Evolutionary conservation across 2,329 filamentous ascomycete genomes (phyloP).

Genomic region (Pseudocercospora cruenta): DNA sequence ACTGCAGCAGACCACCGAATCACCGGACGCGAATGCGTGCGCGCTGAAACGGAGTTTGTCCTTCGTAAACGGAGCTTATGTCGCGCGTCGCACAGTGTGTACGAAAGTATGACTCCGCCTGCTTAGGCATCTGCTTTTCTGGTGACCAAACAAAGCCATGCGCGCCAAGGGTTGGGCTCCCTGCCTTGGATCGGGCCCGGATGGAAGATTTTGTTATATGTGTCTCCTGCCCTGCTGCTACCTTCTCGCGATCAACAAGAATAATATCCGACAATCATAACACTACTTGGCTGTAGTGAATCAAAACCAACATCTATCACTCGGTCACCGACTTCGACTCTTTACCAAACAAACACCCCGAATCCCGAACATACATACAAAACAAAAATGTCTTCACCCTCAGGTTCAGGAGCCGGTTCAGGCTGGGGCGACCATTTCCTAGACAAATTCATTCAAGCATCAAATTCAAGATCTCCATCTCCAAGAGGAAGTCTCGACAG

Average conservation of each 20-base stretch:
- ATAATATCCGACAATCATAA: not conserved
- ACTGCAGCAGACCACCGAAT: not conserved
- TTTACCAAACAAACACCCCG: not conserved
- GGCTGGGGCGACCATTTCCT: constrained; percentile 23
- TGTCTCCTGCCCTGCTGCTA: not conserved
- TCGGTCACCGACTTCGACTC: not conserved
- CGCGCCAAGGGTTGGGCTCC: not conserved
- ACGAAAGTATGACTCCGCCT: constrained; percentile 7
- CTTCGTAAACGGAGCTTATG: not conserved
- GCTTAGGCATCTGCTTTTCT: constrained; percentile 6
- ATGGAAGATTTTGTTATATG: not conserved
- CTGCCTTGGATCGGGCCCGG: not conserved
- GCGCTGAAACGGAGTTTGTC: too few relatives aligned
- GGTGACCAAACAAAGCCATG: not conserved
- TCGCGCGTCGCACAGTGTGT: not conserved
- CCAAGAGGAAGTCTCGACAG: constrained; percentile 14
- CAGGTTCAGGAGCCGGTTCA: constrained; percentile 3
- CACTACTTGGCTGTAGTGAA: not conserved
- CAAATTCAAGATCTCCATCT: constrained; percentile 12
- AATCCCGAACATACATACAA: not conserved
- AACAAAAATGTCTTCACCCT: constrained; percentile 13
- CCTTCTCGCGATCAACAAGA: not conserved
- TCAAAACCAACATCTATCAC: not conserved
- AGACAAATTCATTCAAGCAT: constrained; percentile 24
- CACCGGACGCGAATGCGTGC: not conserved